phyloP scores from a whole-genome alignment of 805 yeast species.

The Starmerella floris region DNA sequence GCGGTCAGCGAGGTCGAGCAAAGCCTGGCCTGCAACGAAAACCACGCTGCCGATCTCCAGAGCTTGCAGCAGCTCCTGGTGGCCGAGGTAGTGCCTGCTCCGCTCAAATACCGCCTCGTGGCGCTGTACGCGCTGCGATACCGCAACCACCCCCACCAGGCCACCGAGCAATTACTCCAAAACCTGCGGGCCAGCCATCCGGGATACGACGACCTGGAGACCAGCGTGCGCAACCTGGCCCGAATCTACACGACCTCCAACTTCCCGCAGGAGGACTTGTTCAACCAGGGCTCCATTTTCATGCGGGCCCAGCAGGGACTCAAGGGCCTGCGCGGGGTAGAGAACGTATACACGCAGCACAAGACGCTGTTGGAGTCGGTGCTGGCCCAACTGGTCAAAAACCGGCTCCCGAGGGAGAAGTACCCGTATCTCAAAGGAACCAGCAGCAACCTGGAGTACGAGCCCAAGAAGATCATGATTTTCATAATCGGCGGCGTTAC shows the following conservation, averaged over 20 bases:
- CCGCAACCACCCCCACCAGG: conserved; percentile 39
- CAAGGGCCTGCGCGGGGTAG: conserved; percentile 33
- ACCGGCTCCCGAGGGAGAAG: conserved; percentile 30
- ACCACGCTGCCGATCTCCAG: conserved; percentile 42
- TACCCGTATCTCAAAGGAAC: conserved; percentile 36
- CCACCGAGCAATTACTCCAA: conserved; percentile 31
- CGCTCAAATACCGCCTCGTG: conserved; percentile 56
- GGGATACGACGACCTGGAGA: conserved; percentile 19
- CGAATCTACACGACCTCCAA: conserved; percentile 25
- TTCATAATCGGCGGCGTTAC: conserved; percentile 73
- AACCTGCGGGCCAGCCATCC: conserved; percentile 24
- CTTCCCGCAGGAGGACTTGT: conserved; percentile 34
- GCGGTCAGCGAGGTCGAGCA: conserved; percentile 86
- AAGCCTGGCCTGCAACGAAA: conserved; percentile 54
- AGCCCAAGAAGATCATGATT: conserved; percentile 28
- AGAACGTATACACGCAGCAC: conserved; percentile 75
- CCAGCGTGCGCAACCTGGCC: conserved; percentile 36
- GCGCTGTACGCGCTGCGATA: conserved; percentile 63
- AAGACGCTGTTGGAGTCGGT: conserved; percentile 53
- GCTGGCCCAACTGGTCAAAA: conserved; percentile 32
- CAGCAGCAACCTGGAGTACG: conserved; percentile 19
- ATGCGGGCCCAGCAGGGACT: conserved; percentile 33
- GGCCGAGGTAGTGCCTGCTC: conserved; percentile 22
- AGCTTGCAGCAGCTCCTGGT: conserved; percentile 44
- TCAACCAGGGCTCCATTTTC: conserved; percentile 29